These are phyloP conservation scores for Ministeria vibrans DNA, from an alignment of 78 protist genomes.

Conservation along the genomic window DNA sequence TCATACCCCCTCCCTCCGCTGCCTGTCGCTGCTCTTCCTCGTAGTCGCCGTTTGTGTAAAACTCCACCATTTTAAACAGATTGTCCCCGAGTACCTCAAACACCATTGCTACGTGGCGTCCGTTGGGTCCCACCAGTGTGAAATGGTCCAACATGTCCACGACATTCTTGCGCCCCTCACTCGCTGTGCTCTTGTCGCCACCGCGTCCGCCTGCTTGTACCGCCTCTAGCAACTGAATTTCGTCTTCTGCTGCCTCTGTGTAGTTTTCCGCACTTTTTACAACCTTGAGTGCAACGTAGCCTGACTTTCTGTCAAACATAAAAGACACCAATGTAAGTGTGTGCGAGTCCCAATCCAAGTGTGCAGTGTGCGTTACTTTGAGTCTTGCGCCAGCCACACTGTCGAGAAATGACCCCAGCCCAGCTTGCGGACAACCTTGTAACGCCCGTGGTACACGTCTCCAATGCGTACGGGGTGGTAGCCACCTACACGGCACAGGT, in stretches of 20 bases:
- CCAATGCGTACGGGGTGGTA: slow-evolving; percentile 85
- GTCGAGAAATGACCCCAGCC: slow-evolving; percentile 99
- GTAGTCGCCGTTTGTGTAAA: slow-evolving; percentile 78
- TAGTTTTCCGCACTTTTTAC: slow-evolving; percentile 73
- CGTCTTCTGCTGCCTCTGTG: slow-evolving; percentile 83
- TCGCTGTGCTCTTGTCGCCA: not conserved
- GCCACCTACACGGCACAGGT: slow-evolving; percentile 59
- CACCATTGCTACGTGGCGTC: slow-evolving; percentile 86
- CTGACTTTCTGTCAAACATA: not conserved
- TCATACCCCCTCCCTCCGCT: no score
- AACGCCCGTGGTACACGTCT: slow-evolving; percentile 69
- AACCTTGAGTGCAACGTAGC: slow-evolving; percentile 73
- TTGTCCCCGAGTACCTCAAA: slow-evolving; percentile 85
- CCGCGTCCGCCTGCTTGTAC: slow-evolving; percentile 16
- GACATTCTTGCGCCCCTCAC: not conserved
- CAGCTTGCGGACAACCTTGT: slow-evolving; percentile 68
- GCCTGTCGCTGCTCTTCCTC: no score
- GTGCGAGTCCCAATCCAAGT: not conserved
- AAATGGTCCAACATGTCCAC: slow-evolving; percentile 64
- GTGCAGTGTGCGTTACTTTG: not conserved
- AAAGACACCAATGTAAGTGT: not conserved
- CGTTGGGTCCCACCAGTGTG: slow-evolving; percentile 68
- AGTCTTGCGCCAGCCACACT: slow-evolving; percentile 89
- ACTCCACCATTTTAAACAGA: slow-evolving; percentile 67
- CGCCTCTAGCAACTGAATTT: slow-evolving; percentile 53